A percentile compares a stretch with the other conserved stretches of the same genome.
Evolutionary conservation across 2,329 filamentous ascomycete species (phyloP).

Genomic region (Penicillium rolfsii): DNA sequence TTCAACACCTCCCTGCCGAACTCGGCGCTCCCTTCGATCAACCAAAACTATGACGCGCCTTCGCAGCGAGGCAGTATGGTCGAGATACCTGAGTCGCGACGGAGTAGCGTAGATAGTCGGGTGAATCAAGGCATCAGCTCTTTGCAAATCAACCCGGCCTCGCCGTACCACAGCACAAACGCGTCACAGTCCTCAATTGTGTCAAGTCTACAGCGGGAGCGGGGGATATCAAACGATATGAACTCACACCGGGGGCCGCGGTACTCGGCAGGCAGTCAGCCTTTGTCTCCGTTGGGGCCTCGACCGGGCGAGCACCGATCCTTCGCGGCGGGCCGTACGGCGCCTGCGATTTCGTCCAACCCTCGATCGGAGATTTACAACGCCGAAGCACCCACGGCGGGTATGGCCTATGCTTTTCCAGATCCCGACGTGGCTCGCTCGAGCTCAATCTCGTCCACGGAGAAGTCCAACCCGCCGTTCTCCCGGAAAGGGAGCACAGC

Average conservation of each 20-base stretch:
- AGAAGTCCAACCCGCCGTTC: slow-evolving; percentile 41
- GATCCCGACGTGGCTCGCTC: slow-evolving; percentile 51
- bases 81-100: slow-evolving; percentile 52
- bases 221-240: slow-evolving; percentile 47
- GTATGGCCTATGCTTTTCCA: slow-evolving; percentile 56
- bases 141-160: slow-evolving; percentile 51
- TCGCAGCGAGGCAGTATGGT: slow-evolving; percentile 48
- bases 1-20: slow-evolving; percentile 44
- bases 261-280: slow-evolving; percentile 43
- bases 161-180: slow-evolving; percentile 53
- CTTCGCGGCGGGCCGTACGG: slow-evolving; percentile 51
- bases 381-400: slow-evolving; percentile 53
- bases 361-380: slow-evolving; percentile 55
- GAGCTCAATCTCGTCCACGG: slow-evolving; percentile 42
- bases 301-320: slow-evolving; percentile 45
- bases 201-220: slow-evolving; percentile 47
- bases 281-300: slow-evolving; percentile 47
- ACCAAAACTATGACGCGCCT: slow-evolving; percentile 59
- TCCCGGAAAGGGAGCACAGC: slow-evolving; percentile 52
- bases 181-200: slow-evolving; percentile 52
- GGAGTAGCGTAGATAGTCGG: slow-evolving; percentile 54
- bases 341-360: slow-evolving; percentile 54
- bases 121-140: slow-evolving; percentile 55
- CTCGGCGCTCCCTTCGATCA: slow-evolving; percentile 59
- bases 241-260: slow-evolving; percentile 46